phyloP scores from a whole-genome alignment of 352 stramenopile species.

The Phytophthora kernoviae region DNA sequence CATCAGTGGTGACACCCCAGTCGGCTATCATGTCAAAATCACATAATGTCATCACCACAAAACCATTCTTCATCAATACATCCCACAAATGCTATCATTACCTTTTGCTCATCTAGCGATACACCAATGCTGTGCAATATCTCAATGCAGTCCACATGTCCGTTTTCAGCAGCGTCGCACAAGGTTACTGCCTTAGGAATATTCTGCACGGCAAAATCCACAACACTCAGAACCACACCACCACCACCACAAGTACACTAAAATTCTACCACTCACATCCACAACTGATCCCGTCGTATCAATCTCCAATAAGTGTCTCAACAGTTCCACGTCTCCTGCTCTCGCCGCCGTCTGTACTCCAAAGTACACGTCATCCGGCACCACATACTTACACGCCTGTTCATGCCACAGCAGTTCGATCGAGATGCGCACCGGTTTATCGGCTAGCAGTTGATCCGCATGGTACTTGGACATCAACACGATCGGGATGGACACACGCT shows the following conservation, averaged over 20 bases:
- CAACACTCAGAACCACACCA: constrained; percentile 11
- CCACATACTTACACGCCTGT: constrained; percentile 68
- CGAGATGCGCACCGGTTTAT: constrained; percentile 57
- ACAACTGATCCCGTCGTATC: constrained; percentile 64
- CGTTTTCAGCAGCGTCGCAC: constrained; percentile 82
- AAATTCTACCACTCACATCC: constrained; percentile 44
- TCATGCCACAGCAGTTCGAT: constrained; percentile 79
- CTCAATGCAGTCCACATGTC: constrained; percentile 84
- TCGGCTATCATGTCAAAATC: constrained; percentile 48
- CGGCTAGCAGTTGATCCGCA: constrained; percentile 66
- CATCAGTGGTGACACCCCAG: constrained; percentile 81
- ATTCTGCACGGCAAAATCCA: constrained; percentile 38
- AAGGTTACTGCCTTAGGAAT: constrained; percentile 79
- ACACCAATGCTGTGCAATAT: constrained; percentile 81
- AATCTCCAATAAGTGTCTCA: constrained; percentile 75
- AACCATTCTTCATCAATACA: background rate
- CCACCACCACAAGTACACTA: background rate
- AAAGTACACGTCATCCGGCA: constrained; percentile 76
- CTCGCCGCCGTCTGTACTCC: constrained; percentile 71
- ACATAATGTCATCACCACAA: constrained; percentile 12
- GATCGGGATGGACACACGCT: constrained; percentile 76
- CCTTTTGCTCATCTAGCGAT: constrained; percentile 86
- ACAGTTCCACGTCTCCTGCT: constrained; percentile 71
- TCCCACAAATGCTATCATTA: constrained; percentile 14
- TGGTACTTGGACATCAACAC: constrained; percentile 81